Conservation (phyloP, 2,329 filamentous ascomycete species). For the Penicillium psychrosexuale region DNA sequence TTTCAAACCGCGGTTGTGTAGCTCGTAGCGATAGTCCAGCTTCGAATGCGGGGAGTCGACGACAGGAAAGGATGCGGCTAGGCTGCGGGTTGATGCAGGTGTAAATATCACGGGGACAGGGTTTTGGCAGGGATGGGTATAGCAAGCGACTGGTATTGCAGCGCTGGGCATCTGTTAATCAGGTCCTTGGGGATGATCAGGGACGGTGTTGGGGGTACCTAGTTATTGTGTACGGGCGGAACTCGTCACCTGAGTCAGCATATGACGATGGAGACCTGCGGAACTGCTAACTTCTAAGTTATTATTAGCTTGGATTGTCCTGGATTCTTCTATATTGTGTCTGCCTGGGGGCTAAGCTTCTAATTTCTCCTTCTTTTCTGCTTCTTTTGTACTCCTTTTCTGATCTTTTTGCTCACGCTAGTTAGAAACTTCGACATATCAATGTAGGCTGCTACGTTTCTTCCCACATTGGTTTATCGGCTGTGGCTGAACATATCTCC, state of each 20-base stretch:
- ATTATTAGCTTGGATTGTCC: neutral
- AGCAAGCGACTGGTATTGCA: neutral
- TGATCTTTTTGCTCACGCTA: neutral
- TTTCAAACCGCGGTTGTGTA: neutral
- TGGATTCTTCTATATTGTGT: neutral
- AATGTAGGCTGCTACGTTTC: slow-evolving; percentile 5
- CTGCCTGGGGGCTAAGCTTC: neutral
- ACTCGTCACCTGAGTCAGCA: slow-evolving; percentile 13
- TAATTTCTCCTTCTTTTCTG: neutral
- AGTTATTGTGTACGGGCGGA: slow-evolving; percentile 1
- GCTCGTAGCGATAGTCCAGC: slow-evolving; percentile 7
- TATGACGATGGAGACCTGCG: slow-evolving; percentile 3
- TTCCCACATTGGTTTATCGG: neutral
- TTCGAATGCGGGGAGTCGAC: slow-evolving; percentile 22
- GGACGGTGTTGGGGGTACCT: neutral
- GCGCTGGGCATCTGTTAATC: neutral
- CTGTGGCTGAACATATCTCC: neutral
- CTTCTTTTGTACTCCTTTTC: neutral
- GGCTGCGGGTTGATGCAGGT: neutral
- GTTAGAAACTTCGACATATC: neutral
- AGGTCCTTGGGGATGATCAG: neutral
- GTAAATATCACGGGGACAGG: neutral
- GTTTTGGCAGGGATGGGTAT: neutral
- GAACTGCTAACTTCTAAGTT: neutral
- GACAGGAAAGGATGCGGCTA: slow-evolving; percentile 1